Evolutionary conservation across 441 rosid genomes (phyloP).

Genomic region (Adansonia gregorii): DNA sequence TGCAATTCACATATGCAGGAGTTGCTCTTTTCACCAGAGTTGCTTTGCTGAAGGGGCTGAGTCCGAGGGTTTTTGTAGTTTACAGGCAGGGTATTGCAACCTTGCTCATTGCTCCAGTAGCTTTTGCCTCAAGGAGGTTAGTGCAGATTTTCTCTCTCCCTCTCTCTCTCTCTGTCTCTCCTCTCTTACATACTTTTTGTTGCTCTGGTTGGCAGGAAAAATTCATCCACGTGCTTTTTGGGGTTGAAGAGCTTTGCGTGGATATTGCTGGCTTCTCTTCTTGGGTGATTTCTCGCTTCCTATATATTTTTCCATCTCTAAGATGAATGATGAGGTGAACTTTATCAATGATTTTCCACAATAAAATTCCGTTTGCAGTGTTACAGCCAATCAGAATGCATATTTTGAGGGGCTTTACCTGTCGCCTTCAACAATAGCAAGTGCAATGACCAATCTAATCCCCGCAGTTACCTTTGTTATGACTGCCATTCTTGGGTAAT

Average conservation of each 20-base stretch:
- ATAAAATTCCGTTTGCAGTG: constrained; percentile 32
- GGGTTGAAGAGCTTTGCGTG: constrained; percentile 47
- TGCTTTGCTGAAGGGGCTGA: constrained; percentile 53
- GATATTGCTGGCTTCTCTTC: constrained; percentile 50
- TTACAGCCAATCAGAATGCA: constrained; percentile 50
- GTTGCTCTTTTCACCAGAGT: constrained; percentile 46
- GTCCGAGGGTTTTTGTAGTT: constrained; percentile 51
- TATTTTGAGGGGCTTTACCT: constrained; percentile 54
- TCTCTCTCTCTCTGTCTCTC: background rate
- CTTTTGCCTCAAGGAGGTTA: constrained; percentile 39
- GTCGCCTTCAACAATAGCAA: constrained; percentile 54
- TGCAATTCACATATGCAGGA: constrained; percentile 50
- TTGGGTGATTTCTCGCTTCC: constrained; percentile 42
- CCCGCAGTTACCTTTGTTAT: constrained; percentile 62
- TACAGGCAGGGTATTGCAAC: constrained; percentile 61
- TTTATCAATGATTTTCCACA: background rate
- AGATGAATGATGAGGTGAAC: background rate
- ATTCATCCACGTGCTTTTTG: constrained; percentile 32
- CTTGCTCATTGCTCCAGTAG: constrained; percentile 46
- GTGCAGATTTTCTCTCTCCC: background rate
- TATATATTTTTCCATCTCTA: background rate
- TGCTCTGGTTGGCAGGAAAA: constrained; percentile 29
- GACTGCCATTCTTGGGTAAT: constrained; percentile 46
- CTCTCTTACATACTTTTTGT: no score
- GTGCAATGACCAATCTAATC: constrained; percentile 53